phyloP scores from a whole-genome alignment of 345 rosid species.

The Hibiscus tridactylites region DNA sequence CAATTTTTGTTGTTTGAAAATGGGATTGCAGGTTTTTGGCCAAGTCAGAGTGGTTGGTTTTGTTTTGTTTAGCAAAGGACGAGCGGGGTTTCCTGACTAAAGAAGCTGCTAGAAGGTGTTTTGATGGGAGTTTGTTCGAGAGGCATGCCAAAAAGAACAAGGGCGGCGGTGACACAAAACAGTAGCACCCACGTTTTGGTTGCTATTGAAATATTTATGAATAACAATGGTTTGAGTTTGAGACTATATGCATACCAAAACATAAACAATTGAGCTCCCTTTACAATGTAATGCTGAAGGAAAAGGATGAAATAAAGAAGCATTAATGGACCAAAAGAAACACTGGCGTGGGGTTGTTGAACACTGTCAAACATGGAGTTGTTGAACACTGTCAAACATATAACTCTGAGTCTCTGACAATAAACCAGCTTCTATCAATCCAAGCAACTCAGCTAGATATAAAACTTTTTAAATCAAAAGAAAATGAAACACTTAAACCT shows the following conservation, averaged over 20 bases:
- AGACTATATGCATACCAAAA: no score
- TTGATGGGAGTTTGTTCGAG: constrained; percentile 74
- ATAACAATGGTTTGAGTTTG: no score
- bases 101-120: constrained; percentile 64
- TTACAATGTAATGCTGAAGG: background rate
- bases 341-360: background rate
- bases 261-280: no score
- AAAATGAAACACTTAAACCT: no score
- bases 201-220: no score
- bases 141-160: constrained; percentile 45
- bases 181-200: no score
- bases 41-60: constrained; percentile 52
- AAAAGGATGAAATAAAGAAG: background rate
- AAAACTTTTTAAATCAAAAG: background rate
- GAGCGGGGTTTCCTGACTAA: constrained; percentile 55
- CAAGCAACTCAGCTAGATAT: background rate
- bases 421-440: background rate
- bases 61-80: constrained; percentile 55
- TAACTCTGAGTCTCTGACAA: background rate
- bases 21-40: constrained; percentile 33
- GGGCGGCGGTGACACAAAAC: background rate
- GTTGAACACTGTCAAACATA: background rate
- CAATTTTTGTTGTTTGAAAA: no score
- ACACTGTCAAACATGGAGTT: background rate
- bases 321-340: background rate